Base-by-base conservation (phyloP, 139 green algal species). In the Chlorella sp. region DNA sequence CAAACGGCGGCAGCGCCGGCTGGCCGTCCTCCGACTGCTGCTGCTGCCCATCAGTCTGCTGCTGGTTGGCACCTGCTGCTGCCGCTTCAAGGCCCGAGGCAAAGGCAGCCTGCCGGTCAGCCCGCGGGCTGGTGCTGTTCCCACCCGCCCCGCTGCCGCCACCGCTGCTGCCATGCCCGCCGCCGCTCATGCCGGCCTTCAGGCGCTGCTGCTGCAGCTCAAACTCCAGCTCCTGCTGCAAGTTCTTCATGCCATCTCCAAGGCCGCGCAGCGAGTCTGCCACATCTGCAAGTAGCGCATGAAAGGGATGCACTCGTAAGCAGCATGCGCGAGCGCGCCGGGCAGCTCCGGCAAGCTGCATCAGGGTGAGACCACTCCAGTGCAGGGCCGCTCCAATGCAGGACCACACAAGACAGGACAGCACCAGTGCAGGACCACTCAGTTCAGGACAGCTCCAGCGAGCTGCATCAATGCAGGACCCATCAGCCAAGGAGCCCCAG, bases 261-360 rank as follows among this genome's bases (percentile, higher is more conserved):
- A 91, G 36, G 22, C 72, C 54, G n/a, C 65, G 80, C 56, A 91
- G 32, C n/a, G 82, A 84, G 38, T 91, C 79, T 1, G 62, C 54
- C 56, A 91, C 82, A 67, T 91, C 86, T 81, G 48, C 54, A 41
- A 32, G 67, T 13, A 38, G 34, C n/a, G n/a, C n/a, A n/a, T n/a
- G n/a, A n/a, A n/a, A n/a, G n/a, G n/a, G n/a, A n/a, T n/a, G n/a
- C n/a, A n/a, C n/a, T n/a, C 30, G 40, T 30, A 34, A 38, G 44
- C 26, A 43, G 44, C 20, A 22, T 44, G 44, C 17, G 26, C 32
- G 16, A 51, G 16, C 28, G 56, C 7, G 54, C 16, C 26, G 26
- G 32, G 68, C 30, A 51, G 44, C 3, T 36, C 7, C 2, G 62
- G 28, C 22, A 8, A 28, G 16, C 24, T 1, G 34, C 16, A 36